Conservation (phyloP, 2,329 filamentous ascomycete species). For the Corinectria fuckeliana region DNA sequence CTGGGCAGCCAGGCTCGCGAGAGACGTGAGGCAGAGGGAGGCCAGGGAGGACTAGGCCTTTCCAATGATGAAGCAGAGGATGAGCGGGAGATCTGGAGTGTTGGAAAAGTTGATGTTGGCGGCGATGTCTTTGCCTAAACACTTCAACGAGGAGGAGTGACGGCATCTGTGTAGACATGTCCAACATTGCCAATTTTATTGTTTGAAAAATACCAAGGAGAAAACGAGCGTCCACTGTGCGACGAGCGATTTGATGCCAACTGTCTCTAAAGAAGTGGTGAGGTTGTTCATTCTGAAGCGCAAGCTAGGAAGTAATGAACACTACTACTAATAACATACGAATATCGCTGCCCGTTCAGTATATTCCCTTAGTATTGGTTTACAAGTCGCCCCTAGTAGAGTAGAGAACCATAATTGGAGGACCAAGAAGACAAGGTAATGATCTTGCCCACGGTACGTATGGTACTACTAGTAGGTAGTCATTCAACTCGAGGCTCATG, state of each 20-base stretch:
- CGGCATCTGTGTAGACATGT: neutral
- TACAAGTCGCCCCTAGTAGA: too few relatives aligned
- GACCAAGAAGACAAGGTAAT: too few relatives aligned
- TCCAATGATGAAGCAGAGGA: constrained; percentile 93
- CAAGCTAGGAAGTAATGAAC: neutral
- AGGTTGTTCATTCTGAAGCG: neutral
- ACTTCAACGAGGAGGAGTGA: neutral
- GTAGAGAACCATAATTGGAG: neutral
- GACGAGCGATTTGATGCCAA: neutral
- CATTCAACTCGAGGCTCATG: neutral
- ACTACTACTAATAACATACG: too few relatives aligned
- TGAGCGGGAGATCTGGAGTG: constrained; percentile 93
- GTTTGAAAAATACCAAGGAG: neutral
- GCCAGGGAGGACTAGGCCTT: constrained; percentile 82
- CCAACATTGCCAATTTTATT: neutral
- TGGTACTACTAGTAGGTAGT: too few relatives aligned
- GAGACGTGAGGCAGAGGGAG: constrained; percentile 89
- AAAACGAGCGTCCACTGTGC: neutral
- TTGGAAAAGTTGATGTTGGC: constrained; percentile 78
- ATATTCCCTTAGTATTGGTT: too few relatives aligned
- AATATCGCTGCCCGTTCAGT: too few relatives aligned
- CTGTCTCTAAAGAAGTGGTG: too few relatives aligned
- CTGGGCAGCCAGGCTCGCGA: constrained; percentile 88
- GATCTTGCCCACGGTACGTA: too few relatives aligned
- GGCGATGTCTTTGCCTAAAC: constrained; percentile 32